A percentile compares a stretch with the other conserved stretches of the same genome.
These are phyloP conservation scores for Microsporum ferrugineum DNA, from an alignment of 2,329 filamentous ascomycete species.

Conservation along the genomic window DNA sequence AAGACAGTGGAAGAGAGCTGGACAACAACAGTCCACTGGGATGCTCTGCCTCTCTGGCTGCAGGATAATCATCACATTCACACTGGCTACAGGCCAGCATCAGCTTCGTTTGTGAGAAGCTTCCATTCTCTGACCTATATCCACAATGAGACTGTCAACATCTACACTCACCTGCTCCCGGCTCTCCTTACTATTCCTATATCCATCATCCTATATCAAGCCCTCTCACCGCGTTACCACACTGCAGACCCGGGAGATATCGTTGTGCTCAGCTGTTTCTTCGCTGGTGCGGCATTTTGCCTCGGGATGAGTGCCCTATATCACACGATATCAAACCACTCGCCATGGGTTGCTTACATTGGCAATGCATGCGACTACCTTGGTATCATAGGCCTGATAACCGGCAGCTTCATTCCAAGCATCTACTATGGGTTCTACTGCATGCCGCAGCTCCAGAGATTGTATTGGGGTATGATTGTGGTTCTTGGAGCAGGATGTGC, in stretches of 20 bases:
- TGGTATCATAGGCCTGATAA: conserved; percentile 83
- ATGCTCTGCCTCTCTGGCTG: conserved; percentile 43
- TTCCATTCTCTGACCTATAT: conserved; percentile 49
- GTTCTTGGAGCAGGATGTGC: conserved; percentile 66
- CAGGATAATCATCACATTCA: conserved; percentile 60
- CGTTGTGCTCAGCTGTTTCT: conserved; percentile 67
- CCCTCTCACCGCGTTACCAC: conserved; percentile 54
- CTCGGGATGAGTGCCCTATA: conserved; percentile 74
- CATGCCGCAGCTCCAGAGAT: conserved; percentile 49
- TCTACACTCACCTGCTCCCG: conserved; percentile 61
- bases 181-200: conserved; percentile 46
- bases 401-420: conserved; percentile 80
- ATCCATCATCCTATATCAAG: conserved; percentile 44
- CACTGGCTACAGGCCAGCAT: conserved; percentile 53
- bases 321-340: conserved; percentile 79
- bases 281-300: conserved; percentile 59
- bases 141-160: conserved; percentile 61
- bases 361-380: conserved; percentile 93
- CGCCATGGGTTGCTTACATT: conserved; percentile 60
- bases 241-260: conserved; percentile 53
- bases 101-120: conserved; percentile 49
- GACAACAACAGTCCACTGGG: conserved; percentile 37
- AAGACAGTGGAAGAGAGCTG: not conserved
- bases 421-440: conserved; percentile 80
- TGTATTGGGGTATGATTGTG: conserved; percentile 71